Percentiles rank a stretch among this genome's conserved stretches.
These are phyloP conservation scores for Spergularia marina DNA, from an alignment of 148 eudicot species.

Conservation along the genomic window DNA sequence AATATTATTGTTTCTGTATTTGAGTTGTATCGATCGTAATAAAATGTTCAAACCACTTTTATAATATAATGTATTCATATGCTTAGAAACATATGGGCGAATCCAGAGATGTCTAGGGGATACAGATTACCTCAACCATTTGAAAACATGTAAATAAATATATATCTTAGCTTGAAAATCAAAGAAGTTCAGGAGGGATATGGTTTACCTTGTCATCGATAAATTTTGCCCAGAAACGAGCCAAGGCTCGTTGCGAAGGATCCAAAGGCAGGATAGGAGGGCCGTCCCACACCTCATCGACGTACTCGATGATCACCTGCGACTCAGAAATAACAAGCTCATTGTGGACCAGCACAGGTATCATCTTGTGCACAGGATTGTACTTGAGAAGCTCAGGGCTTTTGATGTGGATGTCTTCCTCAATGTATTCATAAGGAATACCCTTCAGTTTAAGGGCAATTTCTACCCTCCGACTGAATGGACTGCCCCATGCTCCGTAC, in stretches of 20 bases:
- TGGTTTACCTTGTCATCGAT: slow-evolving; percentile 25
- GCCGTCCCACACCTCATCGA: slow-evolving; percentile 41
- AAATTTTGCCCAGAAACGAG: slow-evolving; percentile 52
- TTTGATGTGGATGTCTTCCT: slow-evolving; percentile 30
- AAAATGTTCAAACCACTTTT: too few species aligned
- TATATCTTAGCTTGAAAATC: not conserved
- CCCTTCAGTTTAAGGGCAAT: slow-evolving; percentile 36
- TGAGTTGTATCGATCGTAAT: too few species aligned
- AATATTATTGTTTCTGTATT: too few species aligned
- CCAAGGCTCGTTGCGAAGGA: slow-evolving; percentile 37
- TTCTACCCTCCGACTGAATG: slow-evolving; percentile 28
- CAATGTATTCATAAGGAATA: slow-evolving; percentile 24
- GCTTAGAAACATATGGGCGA: too few species aligned
- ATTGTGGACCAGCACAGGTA: slow-evolving; percentile 37
- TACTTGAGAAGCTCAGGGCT: slow-evolving; percentile 30
- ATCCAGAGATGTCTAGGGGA: too few species aligned
- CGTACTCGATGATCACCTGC: slow-evolving; percentile 43
- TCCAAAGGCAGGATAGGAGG: slow-evolving; percentile 38
- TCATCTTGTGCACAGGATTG: slow-evolving; percentile 33
- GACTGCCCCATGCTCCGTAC: slow-evolving; percentile 25
- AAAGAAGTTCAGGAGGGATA: not conserved
- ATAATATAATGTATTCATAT: too few species aligned
- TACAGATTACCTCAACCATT: too few species aligned
- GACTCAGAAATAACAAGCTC: slow-evolving; percentile 43
- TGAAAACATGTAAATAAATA: too few species aligned